Evolutionary conservation across 1,284 basidiomycete genomes (phyloP).

Genomic region (Cryptococcus sp.): DNA sequence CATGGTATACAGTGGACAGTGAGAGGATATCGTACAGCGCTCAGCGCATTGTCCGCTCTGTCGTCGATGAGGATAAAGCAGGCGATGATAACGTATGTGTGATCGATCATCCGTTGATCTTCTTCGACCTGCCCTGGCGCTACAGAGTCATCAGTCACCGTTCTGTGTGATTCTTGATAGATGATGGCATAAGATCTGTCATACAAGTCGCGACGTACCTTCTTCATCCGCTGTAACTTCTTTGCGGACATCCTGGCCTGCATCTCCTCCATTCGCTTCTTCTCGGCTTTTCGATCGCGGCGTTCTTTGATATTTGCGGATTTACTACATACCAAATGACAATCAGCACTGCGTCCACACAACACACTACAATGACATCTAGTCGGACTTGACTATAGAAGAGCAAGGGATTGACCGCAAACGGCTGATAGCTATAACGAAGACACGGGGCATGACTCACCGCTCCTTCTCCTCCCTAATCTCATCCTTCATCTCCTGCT

Average conservation of each 20-base stretch:
- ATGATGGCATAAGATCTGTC: slow-evolving; percentile 2
- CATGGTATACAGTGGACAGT: slow-evolving; percentile 1
- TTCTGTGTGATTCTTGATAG: no score
- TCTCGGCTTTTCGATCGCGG: slow-evolving; percentile 49
- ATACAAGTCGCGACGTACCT: slow-evolving; percentile 34
- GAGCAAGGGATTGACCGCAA: no score
- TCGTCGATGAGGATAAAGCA: neutral
- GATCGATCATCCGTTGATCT: slow-evolving; percentile 51
- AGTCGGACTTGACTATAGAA: no score
- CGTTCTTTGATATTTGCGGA: slow-evolving; percentile 48
- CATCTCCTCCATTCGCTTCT: slow-evolving; percentile 50
- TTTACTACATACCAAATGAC: slow-evolving; percentile 29
- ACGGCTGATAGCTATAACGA: no score
- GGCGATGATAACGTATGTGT: neutral
- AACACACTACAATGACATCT: no score
- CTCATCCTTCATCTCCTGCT: slow-evolving; percentile 53
- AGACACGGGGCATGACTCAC: no score
- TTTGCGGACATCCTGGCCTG: slow-evolving; percentile 54
- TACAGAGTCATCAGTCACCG: slow-evolving; percentile 8
- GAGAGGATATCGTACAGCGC: no score
- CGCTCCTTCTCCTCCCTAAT: slow-evolving; percentile 43
- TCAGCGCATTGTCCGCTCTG: neutral
- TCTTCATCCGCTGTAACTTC: slow-evolving; percentile 54
- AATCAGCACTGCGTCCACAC: no score
- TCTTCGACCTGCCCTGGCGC: slow-evolving; percentile 53